Base-by-base conservation (phyloP, 2,329 filamentous ascomycete species). In the Onygenales sp. region DNA sequence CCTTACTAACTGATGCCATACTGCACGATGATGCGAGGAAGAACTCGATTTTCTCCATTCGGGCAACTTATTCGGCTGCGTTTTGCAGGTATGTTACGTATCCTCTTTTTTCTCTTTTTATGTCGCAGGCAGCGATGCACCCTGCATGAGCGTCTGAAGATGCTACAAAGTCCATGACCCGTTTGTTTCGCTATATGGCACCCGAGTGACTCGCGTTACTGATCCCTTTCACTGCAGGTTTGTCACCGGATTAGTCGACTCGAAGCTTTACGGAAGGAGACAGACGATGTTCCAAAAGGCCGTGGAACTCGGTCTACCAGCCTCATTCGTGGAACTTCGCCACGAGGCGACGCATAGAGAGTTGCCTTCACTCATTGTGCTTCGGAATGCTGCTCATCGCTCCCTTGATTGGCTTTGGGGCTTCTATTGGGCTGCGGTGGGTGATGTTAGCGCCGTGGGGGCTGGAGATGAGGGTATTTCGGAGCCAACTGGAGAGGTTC, bases 311-410 rank as follows among this genome's bases (percentile, higher is more conserved):
- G 70, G 71, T 1, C 59, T 75, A 2, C 72, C 72, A 0, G 82
- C 85, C 0, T 85, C 86, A 0, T 94, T 95, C 69, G 89, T 96
- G 52, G 90, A 95, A 74, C 76, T 94, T 55, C 82, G 91, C 45
- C 91, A 96, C 68, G 87, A 94, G 71, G 88, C 87, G 43, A 94
- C 90, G 42, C 91, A 97, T 68, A 88, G 94, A 68, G 87, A 90
- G 65, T 74, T 95, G 54, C 91, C 91, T 0, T 84, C 85, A 1
- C 74, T 95, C 51, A 77, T 80, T 9, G 83, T 89, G 58, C 74
- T 96, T 57, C 81, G 89, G 51, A 78, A 78, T 38, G 86, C 86
- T 1, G 82, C 86, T 1, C 72, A 77, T 58, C 82, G 85, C 61
- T 88, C 86, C 1, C 75, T 96, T 57, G 75, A 77, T 44, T 96